Conservation (phyloP, 345 rosid genomes). For the Geranium brycei region DNA sequence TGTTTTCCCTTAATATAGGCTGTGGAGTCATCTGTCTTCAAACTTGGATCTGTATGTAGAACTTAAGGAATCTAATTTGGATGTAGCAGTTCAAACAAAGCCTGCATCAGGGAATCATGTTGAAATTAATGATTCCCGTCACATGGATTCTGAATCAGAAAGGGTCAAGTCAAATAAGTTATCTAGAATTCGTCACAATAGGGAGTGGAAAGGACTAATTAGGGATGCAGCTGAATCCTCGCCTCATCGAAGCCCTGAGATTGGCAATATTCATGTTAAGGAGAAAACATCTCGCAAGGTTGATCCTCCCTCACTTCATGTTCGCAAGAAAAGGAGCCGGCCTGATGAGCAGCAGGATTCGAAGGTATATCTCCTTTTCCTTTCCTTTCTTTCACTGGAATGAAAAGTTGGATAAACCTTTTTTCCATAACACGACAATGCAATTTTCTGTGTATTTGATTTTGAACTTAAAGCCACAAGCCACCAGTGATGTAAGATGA, state of each 20-base stretch:
- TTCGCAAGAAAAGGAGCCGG: conserved; percentile 46
- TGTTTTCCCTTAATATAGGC: conserved; percentile 43
- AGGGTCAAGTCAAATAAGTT: conserved; percentile 30
- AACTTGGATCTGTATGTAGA: conserved; percentile 45
- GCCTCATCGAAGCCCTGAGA: conserved; percentile 53
- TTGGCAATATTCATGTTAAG: conserved; percentile 25
- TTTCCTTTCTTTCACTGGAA: not conserved
- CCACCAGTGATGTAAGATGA: not conserved
- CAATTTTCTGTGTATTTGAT: not conserved
- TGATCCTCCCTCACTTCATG: conserved; percentile 33
- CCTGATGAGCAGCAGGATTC: conserved; percentile 32
- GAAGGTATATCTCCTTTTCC: conserved; percentile 28
- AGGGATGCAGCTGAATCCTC: conserved; percentile 45
- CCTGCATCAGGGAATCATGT: conserved; percentile 20
- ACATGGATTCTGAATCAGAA: conserved; percentile 32
- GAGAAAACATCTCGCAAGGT: conserved; percentile 29
- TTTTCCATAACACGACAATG: too few species aligned
- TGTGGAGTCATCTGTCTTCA: conserved; percentile 89
- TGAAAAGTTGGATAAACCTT: too few species aligned
- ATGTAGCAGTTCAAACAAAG: conserved; percentile 19
- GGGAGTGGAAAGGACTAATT: conserved; percentile 55
- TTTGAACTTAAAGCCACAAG: not conserved
- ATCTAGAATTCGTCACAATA: conserved; percentile 31
- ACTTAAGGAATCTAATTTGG: conserved; percentile 21
- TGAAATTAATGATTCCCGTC: conserved; percentile 19